Evolutionary conservation across 2,329 filamentous ascomycete species (phyloP), one percentile per base, ranked within the genome.

Genomic region (Scedosporium aurantiacum): DNA sequence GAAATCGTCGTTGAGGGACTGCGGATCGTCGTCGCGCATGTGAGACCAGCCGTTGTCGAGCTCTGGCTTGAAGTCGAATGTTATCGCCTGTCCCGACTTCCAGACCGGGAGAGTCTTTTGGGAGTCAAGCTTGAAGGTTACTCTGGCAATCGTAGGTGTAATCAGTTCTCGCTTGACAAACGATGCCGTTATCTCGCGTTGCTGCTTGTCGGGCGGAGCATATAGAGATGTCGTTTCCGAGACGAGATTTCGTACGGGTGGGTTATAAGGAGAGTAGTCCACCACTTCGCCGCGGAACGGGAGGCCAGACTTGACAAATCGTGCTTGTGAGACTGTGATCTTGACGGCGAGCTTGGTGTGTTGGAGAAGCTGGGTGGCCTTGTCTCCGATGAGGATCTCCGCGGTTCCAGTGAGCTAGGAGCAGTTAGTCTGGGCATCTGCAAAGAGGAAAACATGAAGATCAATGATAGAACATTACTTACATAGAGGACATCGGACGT

Each of bases 1-100:
- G 64, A 84, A 92, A 69, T 96, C 90, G 69, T 96, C 91, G 67
- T 96, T 96, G 16, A 96, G 71, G 66, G 85, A 89, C 65, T 80
- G 80, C 4, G 91, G 91, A 65, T 95, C 90, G 62, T 88, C 84
- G 64, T 95, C 86, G 2, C 85, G 79, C 91, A 96, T 96, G 70
- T 96, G 91, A 57, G 80, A 83, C 71, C 91, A 96, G 0, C 91
- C 91, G 10, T 78, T 71, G 64, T 88, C 84, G 1, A 96, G 75
- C 65, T 90, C 83, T 0, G 77, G 69, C 7, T 78, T 75, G 66
- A 91, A 89, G 63, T 86, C 84, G 3, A 93, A 72, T 1, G 87
- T 89, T 14, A 62, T 37, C 75, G 94, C 90, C 68, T 95, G 89
- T 0, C 90, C 91, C 0, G 89, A 77, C 25, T 72, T 76, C 82